Conservation (phyloP, 2,329 filamentous ascomycete genomes). For the Tolypocladium guangdongense region DNA sequence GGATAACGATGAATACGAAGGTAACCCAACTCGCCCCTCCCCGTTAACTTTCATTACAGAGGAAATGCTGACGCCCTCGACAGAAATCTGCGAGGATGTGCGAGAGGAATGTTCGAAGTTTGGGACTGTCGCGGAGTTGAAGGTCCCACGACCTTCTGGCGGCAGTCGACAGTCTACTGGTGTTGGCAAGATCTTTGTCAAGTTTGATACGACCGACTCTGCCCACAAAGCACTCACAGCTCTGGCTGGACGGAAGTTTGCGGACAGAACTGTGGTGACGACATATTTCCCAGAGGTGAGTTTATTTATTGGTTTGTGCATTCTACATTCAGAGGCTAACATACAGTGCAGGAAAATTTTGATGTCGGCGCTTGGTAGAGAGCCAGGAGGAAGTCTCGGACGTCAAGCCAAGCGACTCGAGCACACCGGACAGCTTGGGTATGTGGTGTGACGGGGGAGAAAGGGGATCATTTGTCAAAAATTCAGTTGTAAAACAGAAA, state of each 20-base stretch:
- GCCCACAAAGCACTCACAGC: slow-evolving; percentile 77
- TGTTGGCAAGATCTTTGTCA: slow-evolving; percentile 96
- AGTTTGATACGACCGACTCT: slow-evolving; percentile 69
- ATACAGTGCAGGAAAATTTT: slow-evolving; percentile 67
- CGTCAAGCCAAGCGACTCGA: not conserved
- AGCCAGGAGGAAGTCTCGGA: not conserved
- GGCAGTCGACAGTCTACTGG: slow-evolving; percentile 76
- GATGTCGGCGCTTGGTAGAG: slow-evolving; percentile 78
- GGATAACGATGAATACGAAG: slow-evolving; percentile 90
- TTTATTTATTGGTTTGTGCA: not conserved
- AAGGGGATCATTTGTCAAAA: not conserved
- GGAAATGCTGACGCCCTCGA: slow-evolving; percentile 1
- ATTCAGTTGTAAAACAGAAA: slow-evolving; percentile 9
- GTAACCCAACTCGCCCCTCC: slow-evolving; percentile 33
- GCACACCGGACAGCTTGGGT: slow-evolving; percentile 3
- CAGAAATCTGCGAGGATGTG: slow-evolving; percentile 95
- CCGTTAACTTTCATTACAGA: not conserved
- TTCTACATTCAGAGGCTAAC: slow-evolving; percentile 17
- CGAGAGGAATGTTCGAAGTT: slow-evolving; percentile 89
- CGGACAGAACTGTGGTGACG: slow-evolving; percentile 88
- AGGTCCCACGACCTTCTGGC: slow-evolving; percentile 79
- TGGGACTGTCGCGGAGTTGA: slow-evolving; percentile 74
- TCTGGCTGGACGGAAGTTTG: slow-evolving; percentile 92
- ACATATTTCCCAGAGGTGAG: slow-evolving; percentile 90
- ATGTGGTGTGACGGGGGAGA: not conserved